Evolutionary conservation across 2,329 filamentous ascomycete genomes (phyloP), one percentile per base, ranked within the genome.

Genomic region (Geosmithia flava): DNA sequence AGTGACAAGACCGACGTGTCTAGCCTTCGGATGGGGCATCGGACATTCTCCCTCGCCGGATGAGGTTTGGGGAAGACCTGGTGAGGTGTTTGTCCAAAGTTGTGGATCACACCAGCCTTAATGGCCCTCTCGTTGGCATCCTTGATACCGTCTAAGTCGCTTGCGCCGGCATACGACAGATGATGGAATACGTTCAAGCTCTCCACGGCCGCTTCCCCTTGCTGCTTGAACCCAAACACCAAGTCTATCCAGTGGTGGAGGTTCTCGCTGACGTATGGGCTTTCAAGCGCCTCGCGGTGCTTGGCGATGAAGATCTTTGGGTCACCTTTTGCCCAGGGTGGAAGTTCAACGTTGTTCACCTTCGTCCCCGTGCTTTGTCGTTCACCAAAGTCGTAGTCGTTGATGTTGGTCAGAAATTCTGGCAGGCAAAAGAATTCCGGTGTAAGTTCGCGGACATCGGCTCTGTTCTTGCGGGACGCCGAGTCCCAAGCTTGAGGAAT

Each of bases 371-470:
- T 83, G 46, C 87, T 89, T 62, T 97, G 90, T 20, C 87, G 80
- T 40, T 81, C 71, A 7, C 94, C 94, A 65, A 98, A 97, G 55
- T 97, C 89, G 65, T 95, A 98, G 3, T 81, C 80, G 58, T 98
- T 98, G 53, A 88, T 78, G 58, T 98, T 98, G n/a, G 81, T 83
- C 16, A 98, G 69, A 54, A 98, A 97, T 54, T 97, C 93, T 0
- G 93, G 90, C 1, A 98, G 74, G 56, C 91, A 98, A 68, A 95
- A 98, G 65, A 98, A 98, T 59, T 98, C 93, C 0, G 93, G 93
- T 17, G 89, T 97, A 20, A 98, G 72, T 62, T 98, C 93, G 54
- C 93, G 78, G 2, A 98, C 90, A 63, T 98, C 93, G 0, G 87
- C 87, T 73, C 95, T 94, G 60, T 91, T 96, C 51, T 87, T 85